Conservation (phyloP, 1,139 yeast genomes). For the Nadsonia commutata region DNA sequence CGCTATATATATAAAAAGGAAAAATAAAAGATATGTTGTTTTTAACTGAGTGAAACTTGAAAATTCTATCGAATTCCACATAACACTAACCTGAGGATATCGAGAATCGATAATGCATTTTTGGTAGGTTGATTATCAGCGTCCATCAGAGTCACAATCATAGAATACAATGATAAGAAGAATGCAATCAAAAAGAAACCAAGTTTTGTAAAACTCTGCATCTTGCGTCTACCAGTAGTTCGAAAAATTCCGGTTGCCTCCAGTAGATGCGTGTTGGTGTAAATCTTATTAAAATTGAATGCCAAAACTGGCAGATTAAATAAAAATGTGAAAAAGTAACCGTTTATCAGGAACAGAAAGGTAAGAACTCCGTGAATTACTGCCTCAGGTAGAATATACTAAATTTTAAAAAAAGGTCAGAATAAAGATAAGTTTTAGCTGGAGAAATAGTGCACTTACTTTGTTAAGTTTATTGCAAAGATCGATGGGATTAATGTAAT, state of each 20-base stretch:
- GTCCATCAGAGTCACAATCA: constrained; percentile 90
- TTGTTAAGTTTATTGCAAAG: constrained; percentile 85
- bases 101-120: too few relatives aligned
- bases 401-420: not conserved
- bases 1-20: too few relatives aligned
- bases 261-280: constrained; percentile 49
- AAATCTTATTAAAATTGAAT: constrained; percentile 21
- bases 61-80: too few relatives aligned
- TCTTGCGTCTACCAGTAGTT: constrained; percentile 84
- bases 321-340: constrained; percentile 86
- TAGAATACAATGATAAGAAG: constrained; percentile 89
- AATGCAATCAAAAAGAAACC: constrained; percentile 86
- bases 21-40: too few relatives aligned
- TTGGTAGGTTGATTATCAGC: too few relatives aligned
- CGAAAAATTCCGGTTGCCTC: constrained; percentile 98
- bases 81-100: too few relatives aligned
- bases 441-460: constrained; percentile 11
- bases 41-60: too few relatives aligned
- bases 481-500: constrained; percentile 93
- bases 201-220: constrained; percentile 77
- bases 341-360: constrained; percentile 60
- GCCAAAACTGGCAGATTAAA: constrained; percentile 78
- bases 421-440: not conserved
- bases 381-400: constrained; percentile 81
- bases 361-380: constrained; percentile 66